phyloP scores from a whole-genome alignment of 148 eudicot genomes.

The Nyssa sinensis region DNA sequence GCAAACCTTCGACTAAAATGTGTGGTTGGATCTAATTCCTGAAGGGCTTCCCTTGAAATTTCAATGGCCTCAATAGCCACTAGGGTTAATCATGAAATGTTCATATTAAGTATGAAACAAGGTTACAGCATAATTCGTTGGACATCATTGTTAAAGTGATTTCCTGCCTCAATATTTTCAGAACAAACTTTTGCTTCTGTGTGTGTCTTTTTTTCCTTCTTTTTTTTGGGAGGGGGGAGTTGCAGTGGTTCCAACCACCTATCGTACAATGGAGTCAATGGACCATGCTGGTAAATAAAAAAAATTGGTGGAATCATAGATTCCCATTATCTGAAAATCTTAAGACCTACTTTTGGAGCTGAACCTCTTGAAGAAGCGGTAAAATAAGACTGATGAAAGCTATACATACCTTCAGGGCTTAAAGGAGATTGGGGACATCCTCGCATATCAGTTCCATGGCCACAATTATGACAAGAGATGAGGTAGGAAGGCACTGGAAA shows the following conservation, averaged over 20 bases:
- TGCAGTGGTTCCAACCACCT: not conserved
- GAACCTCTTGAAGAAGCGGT: slow-evolving; percentile 13
- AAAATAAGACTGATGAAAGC: slow-evolving; percentile 3
- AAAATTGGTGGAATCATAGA: not conserved
- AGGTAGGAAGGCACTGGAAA: slow-evolving; percentile 83
- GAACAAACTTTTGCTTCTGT: no score
- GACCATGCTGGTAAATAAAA: not conserved
- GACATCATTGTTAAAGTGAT: no score
- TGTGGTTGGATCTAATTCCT: not conserved
- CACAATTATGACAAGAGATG: slow-evolving; percentile 83
- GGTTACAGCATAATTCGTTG: no score
- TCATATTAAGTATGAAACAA: no score
- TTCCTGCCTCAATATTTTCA: no score
- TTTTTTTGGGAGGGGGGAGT: no score
- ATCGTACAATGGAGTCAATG: not conserved
- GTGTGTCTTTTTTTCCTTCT: no score
- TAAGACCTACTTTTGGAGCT: not conserved
- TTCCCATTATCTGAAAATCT: not conserved
- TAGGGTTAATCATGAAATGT: not conserved
- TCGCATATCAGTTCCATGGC: slow-evolving; percentile 93
- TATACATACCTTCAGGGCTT: slow-evolving; percentile 73
- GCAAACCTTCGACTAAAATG: not conserved
- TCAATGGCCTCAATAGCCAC: not conserved
- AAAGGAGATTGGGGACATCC: slow-evolving; percentile 96
- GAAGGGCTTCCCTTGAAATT: not conserved